Conservation (phyloP, 768 basidiomycete species). For the Tephrocybe sp. region DNA sequence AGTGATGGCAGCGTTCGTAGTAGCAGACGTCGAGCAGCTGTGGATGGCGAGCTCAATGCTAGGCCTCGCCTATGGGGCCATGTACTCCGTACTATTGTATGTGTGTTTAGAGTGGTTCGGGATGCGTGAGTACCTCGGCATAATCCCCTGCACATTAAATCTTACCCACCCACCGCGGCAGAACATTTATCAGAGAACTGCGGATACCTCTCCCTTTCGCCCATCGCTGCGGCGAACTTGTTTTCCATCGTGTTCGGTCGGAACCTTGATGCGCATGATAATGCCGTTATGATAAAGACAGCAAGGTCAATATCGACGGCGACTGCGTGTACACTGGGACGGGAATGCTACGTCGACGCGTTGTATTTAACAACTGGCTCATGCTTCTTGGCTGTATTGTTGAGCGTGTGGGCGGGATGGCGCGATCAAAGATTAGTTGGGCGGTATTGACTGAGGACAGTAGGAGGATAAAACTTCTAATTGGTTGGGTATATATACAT, state of each 20-base stretch:
- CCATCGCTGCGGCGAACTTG: conserved; percentile 74
- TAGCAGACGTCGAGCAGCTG: conserved; percentile 56
- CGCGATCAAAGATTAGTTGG: conserved; percentile 44
- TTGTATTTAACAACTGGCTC: conserved; percentile 52
- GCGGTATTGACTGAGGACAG: no score
- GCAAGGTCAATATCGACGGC: background rate
- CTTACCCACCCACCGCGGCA: conserved; percentile 19
- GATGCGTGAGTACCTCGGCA: conserved; percentile 69
- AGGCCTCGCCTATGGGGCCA: conserved; percentile 70
- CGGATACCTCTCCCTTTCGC: conserved; percentile 75
- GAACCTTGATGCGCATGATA: conserved; percentile 72
- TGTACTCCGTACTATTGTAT: conserved; percentile 71
- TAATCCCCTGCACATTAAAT: no score
- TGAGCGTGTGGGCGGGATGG: conserved; percentile 54
- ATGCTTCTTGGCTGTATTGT: conserved; percentile 43
- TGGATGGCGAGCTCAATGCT: conserved; percentile 60
- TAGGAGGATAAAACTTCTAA: no score
- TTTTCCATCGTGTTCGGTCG: conserved; percentile 82
- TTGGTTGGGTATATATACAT: no score
- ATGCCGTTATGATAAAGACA: no score
- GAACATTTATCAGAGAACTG: conserved; percentile 84
- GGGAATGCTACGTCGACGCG: conserved; percentile 59
- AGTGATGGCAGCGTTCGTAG: conserved; percentile 53
- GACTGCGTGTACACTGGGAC: conserved; percentile 50
- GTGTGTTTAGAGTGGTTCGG: conserved; percentile 84